Base-by-base conservation (phyloP, 805 yeast species). In the Ogataea wickerhamii region DNA sequence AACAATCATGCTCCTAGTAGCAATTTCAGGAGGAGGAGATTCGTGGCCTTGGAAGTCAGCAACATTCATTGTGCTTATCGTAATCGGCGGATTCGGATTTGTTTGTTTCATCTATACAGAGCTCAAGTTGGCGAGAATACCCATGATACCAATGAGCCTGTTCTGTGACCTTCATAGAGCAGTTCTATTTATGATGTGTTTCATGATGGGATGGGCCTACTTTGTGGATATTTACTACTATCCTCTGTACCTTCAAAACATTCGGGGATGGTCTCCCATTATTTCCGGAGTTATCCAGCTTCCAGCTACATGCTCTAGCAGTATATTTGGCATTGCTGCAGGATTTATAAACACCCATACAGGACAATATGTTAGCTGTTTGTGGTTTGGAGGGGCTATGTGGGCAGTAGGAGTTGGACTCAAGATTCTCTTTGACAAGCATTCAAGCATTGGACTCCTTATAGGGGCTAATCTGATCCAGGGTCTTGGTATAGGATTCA, bases 21-120 rank as follows among this genome's bases (percentile, higher is more conserved):
- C 82, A 3, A 54, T 76, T 13, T 70, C 72, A 39, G 79, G 81
- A 17, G 86, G 84, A 20, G 84, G 84, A 1, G 57, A 70, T 3
- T 59, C 70, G 4, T 78, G 70, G 56, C 52, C 63, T 0, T 81
- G 87, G 87, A 50, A 67, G 45, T 48, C 52, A 6, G 40, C 47
- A 4, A 43, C 40, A 3, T 48, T 48, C 32, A 45, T 48, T 11
- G 41, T 60, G 5, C 58, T 68, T 51, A 50, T 71, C 28, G 53
- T 57, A 4, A 41, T 71, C 28, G 74, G 77, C 21, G 70, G 63
- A 2, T 38, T 56, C 0, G 51, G 63, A 8, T 61, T 69, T 18
- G 41, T 67, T 4, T 49, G 48, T 2, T 76, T 80, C 36, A 19
- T 76, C 10, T 24, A 70, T 3, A 61, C 70, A 20, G 84, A 80